Base-by-base conservation (phyloP, 169 alveolate species). In the Perkinsus chesapeaki region DNA sequence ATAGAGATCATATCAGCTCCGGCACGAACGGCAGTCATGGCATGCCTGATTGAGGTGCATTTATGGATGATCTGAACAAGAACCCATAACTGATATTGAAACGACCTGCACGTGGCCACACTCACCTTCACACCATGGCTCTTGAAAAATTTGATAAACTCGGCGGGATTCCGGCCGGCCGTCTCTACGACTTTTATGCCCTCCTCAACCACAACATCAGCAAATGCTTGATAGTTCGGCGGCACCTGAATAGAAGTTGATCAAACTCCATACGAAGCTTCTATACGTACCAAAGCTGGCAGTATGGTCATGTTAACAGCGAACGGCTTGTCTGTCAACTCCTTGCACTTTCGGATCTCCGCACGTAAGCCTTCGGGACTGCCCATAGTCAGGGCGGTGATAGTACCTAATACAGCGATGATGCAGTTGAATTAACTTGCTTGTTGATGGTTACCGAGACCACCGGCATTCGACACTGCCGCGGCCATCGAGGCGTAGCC, bases 381-480 rank as follows among this genome's bases (percentile, higher is more conserved):
- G 36, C 38, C n/a, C 73, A 39, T 31, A 39, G 92, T 91, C 9
- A 91, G 47, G 37, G 92, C 92, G 9, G 92, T 91, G 37, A 91
- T 91, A 34, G 92, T 91, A 34, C 82, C 82, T 60, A 34, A 1
- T 20, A 60, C 12, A 34, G 82, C 3, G 36, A 60, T 34, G 3
- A 0, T 60, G 31, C 72, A 9, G 27, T 20, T 16, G 31, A 34
- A 20, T 0, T 12, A 27, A 23, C 12, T 3, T 27, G 31, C 36
- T 20, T n/a, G 31, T 34, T 12, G 23, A 23, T 27, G 27, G 37
- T 23, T 60, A 91, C 92, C 92, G 36, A 91, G 72, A 0, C 92
- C 92, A 23, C 92, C 92, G 73, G 92, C 92, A 39, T 91, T 39
- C 36, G 92, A 91, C 16, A 91, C 92, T 7, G 92, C 92, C 12